Conservation (phyloP, 148 eudicot genomes). For the Salicornia ramosissima region DNA sequence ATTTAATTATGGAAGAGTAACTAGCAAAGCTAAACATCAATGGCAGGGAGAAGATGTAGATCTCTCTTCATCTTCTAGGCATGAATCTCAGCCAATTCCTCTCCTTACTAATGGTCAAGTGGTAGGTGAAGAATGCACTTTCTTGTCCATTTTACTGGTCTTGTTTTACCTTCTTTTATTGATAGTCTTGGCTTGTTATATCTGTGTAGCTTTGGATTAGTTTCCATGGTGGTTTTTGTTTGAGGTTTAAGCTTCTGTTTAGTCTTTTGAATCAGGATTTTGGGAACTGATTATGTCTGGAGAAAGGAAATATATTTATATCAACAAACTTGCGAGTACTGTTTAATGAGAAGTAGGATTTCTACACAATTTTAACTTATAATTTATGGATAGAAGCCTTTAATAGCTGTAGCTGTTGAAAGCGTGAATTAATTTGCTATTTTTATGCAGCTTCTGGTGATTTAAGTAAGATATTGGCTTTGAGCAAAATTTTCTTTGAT, state of each 20-base stretch:
- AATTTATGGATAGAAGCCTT: neutral
- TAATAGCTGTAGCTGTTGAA: neutral
- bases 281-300: neutral
- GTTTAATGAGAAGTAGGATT: neutral
- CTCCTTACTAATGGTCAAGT: constrained; percentile 81
- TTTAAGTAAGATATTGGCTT: neutral
- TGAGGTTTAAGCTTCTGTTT: neutral
- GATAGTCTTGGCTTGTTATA: neutral
- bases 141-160: neutral
- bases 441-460: neutral
- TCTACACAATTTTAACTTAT: neutral
- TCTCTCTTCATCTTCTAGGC: constrained; percentile 81
- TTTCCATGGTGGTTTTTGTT: neutral
- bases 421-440: neutral
- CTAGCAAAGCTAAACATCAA: constrained; percentile 55
- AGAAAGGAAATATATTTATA: neutral
- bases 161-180: neutral
- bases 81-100: constrained; percentile 81
- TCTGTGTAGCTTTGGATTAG: neutral
- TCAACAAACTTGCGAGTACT: neutral
- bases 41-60: constrained; percentile 84
- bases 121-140: constrained; percentile 38
- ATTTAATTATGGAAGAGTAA: constrained; percentile 57
- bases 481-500: neutral
- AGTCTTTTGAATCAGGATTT: neutral